Evolutionary conservation across 2,329 filamentous ascomycete genomes (phyloP).

Genomic region (Blastomyces silverae): DNA sequence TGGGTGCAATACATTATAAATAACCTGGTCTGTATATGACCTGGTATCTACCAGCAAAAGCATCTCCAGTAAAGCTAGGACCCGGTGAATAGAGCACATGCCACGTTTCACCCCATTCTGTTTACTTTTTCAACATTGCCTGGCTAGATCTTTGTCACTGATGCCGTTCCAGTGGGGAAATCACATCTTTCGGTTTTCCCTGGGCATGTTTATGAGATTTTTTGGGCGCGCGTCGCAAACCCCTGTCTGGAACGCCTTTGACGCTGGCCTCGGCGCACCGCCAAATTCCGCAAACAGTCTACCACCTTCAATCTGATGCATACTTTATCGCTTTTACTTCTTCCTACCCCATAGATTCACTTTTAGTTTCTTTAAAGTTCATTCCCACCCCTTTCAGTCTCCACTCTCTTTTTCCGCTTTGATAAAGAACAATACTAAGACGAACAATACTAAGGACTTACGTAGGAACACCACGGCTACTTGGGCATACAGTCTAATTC

Average conservation of each 20-base stretch:
- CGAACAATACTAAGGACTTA: conserved; percentile 10
- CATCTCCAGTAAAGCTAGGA: background rate
- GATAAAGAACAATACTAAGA: conserved; percentile 11
- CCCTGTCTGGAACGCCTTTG: background rate
- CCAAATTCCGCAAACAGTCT: conserved; percentile 1
- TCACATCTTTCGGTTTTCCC: background rate
- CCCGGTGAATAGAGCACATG: background rate
- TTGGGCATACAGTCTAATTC: background rate
- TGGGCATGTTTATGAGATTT: too few relatives aligned
- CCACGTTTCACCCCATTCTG: background rate
- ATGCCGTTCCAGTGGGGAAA: background rate
- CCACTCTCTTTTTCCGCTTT: conserved; percentile 2
- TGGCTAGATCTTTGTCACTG: background rate
- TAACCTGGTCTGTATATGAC: background rate
- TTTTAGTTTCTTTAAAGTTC: background rate
- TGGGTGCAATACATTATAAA: background rate
- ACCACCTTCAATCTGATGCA: background rate
- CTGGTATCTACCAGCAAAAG: background rate
- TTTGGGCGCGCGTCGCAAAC: background rate
- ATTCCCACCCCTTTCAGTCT: background rate
- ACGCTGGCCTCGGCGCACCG: background rate
- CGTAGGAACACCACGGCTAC: background rate
- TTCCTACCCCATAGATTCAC: conserved; percentile 7
- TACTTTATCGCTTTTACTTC: conserved; percentile 5
- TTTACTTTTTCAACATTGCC: background rate